Base-by-base conservation (phyloP, 768 basidiomycete species). In the Ramaria sp. region DNA sequence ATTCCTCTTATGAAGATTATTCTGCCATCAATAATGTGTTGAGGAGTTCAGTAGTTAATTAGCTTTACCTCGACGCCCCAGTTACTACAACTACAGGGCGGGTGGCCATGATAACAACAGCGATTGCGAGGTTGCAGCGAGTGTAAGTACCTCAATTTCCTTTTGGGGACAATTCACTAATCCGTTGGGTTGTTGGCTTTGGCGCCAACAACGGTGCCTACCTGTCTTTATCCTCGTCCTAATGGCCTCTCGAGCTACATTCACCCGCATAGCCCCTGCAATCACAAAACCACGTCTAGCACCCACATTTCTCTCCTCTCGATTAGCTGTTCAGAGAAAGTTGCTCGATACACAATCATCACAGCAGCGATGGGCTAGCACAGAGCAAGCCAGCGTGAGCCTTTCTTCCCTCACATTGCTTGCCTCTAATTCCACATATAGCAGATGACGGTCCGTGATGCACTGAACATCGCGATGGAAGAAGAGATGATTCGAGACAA, bases 401-500 rank as follows among this genome's bases (percentile, higher is more conserved):
- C 22, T 52, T 34, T 27, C 25, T 42, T 16, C 20, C 30, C 13
- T 24, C 36, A 39, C 30, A 45, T 43, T 58, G 28, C 5, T n/a
- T 41, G 28, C n/a, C 24, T 38, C 28, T 38, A 16, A 18, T 24
- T 20, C 27, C 34, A 1, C 24, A 10, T 18, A 24, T 43, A 13
- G 12, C n/a, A 93, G 91, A 91, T 95, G 94, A 98, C 93, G 53
- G 95, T 96, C 58, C 90, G 96, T 65, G 96, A 99, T 54, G 96
- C 96, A 42, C 84, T 99, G 60, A 98, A 97, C 71, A 72, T 83
- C 53, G 96, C 96, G 27, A 93, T 99, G 89, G 96, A 97, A 73
- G 96, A 99, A 73, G 96, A 99, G 73, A 98, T 99, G 96, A 68
- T 84, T 62, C 83, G 91, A 43, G 96, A 99, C 69, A 88, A 94